Evolutionary conservation across 345 rosid species (phyloP).

Genomic region (Boechera divaricarpa): DNA sequence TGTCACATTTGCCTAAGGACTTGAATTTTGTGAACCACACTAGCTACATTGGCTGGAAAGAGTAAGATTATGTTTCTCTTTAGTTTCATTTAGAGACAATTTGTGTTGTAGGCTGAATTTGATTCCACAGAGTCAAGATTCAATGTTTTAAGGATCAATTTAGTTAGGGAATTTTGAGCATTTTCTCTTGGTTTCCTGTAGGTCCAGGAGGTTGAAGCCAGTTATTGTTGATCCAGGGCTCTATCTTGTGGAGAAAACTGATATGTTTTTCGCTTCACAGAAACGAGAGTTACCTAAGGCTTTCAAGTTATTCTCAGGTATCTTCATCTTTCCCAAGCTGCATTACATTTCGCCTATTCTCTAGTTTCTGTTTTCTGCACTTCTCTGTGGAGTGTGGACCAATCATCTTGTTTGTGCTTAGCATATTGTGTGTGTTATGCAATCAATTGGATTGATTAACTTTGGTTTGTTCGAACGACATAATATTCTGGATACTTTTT

Average conservation of each 20-base stretch:
- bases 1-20: slow-evolving; percentile 81
- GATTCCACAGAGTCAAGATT: background rate
- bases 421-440: slow-evolving; percentile 7
- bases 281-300: slow-evolving; percentile 82
- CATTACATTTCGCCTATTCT: background rate
- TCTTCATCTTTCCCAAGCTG: slow-evolving; percentile 14
- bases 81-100: background rate
- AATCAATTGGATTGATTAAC: background rate
- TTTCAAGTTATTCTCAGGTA: slow-evolving; percentile 81
- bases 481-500: slow-evolving; percentile 3
- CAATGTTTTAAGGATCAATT: background rate
- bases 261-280: slow-evolving; percentile 82
- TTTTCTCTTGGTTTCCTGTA: slow-evolving; percentile 31
- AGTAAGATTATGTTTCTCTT: slow-evolving; percentile 55
- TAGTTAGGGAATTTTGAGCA: background rate
- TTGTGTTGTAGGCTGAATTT: slow-evolving; percentile 15
- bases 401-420: slow-evolving; percentile 4
- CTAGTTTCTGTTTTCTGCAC: slow-evolving; percentile 2
- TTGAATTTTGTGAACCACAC: slow-evolving; percentile 84
- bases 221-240: slow-evolving; percentile 96
- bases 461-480: background rate
- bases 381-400: background rate
- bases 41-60: slow-evolving; percentile 95
- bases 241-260: slow-evolving; percentile 69
- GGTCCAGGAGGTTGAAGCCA: slow-evolving; percentile 83